These are phyloP conservation scores for Hyphopichia khmerensis DNA, from an alignment of 1,139 yeast genomes.

Conservation along the genomic window DNA sequence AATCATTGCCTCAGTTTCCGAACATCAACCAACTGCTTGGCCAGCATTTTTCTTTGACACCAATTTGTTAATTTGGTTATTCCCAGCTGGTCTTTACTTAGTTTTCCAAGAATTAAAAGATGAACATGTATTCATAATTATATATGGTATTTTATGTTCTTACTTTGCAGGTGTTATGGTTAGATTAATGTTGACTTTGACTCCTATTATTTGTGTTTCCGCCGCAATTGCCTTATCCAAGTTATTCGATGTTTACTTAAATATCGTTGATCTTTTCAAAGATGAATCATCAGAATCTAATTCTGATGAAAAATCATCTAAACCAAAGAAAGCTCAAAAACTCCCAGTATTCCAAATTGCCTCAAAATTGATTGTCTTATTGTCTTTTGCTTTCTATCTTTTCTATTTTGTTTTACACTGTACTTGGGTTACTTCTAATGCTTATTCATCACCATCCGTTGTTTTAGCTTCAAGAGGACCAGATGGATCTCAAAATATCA, in stretches of 20 bases:
- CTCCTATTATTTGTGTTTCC: slow-evolving; percentile 93
- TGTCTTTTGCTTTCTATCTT: slow-evolving; percentile 74
- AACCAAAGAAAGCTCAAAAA: slow-evolving; percentile 9
- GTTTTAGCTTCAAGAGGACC: slow-evolving; percentile 82
- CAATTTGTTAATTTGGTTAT: slow-evolving; percentile 90
- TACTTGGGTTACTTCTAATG: slow-evolving; percentile 95
- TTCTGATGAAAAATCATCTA: slow-evolving; percentile 5
- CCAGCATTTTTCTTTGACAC: slow-evolving; percentile 96
- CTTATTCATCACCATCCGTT: slow-evolving; percentile 97
- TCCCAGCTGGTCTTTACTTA: slow-evolving; percentile 95
- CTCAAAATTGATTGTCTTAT: slow-evolving; percentile 62
- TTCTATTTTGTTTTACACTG: slow-evolving; percentile 88
- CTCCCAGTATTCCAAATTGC: slow-evolving; percentile 38
- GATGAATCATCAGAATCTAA: slow-evolving; percentile 2
- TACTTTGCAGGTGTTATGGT: slow-evolving; percentile 99
- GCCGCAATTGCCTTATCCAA: slow-evolving; percentile 85
- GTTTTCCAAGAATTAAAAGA: slow-evolving; percentile 86
- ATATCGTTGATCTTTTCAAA: slow-evolving; percentile 51
- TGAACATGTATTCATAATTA: slow-evolving; percentile 90
- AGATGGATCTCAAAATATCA: slow-evolving; percentile 81
- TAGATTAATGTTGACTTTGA: slow-evolving; percentile 92
- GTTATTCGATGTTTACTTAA: slow-evolving; percentile 78
- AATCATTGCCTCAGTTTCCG: slow-evolving; percentile 97
- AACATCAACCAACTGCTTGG: slow-evolving; percentile 99
- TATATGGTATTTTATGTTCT: slow-evolving; percentile 87